phyloP scores from a whole-genome alignment of 2,329 filamentous ascomycete genomes.

The Epichloe uncinata region DNA sequence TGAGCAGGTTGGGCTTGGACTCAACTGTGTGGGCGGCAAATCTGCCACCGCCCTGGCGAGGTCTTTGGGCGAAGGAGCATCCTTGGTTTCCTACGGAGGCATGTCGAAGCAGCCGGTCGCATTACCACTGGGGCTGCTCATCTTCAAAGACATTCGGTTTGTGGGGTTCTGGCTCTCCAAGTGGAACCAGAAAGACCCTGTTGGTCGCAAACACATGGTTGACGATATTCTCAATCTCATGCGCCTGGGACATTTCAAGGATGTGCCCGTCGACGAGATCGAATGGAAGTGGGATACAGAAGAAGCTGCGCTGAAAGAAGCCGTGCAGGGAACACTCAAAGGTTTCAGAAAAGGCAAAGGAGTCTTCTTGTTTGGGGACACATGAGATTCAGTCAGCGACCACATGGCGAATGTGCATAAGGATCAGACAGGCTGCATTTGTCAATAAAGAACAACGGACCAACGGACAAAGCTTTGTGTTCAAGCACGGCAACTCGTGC shows the following conservation, averaged over 20 bases:
- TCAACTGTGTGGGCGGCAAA: slow-evolving; percentile 93
- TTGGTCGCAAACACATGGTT: slow-evolving; percentile 67
- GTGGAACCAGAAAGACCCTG: slow-evolving; percentile 67
- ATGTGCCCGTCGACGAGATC: slow-evolving; percentile 71
- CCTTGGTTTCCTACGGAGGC: slow-evolving; percentile 86
- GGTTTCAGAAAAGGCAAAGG: slow-evolving; percentile 84
- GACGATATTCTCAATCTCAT: slow-evolving; percentile 69
- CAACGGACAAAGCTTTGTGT: too few species aligned
- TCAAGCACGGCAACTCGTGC: too few species aligned
- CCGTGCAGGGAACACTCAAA: slow-evolving; percentile 69
- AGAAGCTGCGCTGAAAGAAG: slow-evolving; percentile 51
- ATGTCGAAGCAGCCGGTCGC: slow-evolving; percentile 83
- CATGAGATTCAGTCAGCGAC: slow-evolving; percentile 18
- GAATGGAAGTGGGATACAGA: slow-evolving; percentile 74
- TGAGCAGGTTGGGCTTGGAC: slow-evolving; percentile 59
- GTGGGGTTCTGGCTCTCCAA: slow-evolving; percentile 89
- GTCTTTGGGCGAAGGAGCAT: slow-evolving; percentile 51
- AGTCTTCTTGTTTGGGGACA: slow-evolving; percentile 66
- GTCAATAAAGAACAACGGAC: too few species aligned
- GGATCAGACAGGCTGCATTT: background rate
- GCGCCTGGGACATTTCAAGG: slow-evolving; percentile 62
- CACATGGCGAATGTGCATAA: background rate
- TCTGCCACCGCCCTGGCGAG: slow-evolving; percentile 68
- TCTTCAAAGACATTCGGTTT: slow-evolving; percentile 85
- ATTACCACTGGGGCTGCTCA: slow-evolving; percentile 71